These are phyloP conservation scores for Xylaria grammica DNA, from an alignment of 495 filamentous ascomycete species.

Conservation along the genomic window DNA sequence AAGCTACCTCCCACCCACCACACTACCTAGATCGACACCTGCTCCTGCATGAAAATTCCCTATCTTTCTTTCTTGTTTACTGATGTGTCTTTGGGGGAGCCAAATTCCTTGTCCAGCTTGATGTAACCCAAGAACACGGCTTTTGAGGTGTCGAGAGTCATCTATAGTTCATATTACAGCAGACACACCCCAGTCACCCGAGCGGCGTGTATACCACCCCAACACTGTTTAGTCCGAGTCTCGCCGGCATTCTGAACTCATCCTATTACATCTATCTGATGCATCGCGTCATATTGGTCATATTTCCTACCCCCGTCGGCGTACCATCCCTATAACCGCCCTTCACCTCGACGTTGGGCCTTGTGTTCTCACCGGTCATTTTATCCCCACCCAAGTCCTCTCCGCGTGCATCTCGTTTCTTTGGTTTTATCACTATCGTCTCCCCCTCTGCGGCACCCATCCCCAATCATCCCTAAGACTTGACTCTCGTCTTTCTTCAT, in stretches of 20 bases:
- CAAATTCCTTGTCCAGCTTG: constrained; percentile 1
- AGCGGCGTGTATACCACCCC: neutral
- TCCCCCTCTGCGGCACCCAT: neutral
- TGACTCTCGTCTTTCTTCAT: too few species aligned
- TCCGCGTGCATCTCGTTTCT: neutral
- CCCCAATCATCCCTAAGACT: neutral
- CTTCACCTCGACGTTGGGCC: neutral
- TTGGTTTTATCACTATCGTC: neutral
- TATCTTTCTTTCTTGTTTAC: neutral
- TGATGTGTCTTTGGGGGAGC: neutral
- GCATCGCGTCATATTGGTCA: neutral
- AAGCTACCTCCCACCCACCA: constrained; percentile 17
- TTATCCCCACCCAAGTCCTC: neutral
- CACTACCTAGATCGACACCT: constrained; percentile 9
- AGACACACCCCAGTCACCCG: neutral
- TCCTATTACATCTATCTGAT: neutral
- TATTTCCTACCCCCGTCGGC: neutral
- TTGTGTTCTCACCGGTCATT: neutral
- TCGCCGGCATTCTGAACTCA: neutral
- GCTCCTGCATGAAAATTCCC: neutral
- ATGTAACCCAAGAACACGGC: constrained; percentile 6
- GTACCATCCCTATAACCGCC: neutral
- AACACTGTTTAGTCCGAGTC: neutral
- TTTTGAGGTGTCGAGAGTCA: neutral
- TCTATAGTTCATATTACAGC: neutral